phyloP scores from a whole-genome alignment of 2,329 filamentous ascomycete genomes.

The Nakataea oryzae region DNA sequence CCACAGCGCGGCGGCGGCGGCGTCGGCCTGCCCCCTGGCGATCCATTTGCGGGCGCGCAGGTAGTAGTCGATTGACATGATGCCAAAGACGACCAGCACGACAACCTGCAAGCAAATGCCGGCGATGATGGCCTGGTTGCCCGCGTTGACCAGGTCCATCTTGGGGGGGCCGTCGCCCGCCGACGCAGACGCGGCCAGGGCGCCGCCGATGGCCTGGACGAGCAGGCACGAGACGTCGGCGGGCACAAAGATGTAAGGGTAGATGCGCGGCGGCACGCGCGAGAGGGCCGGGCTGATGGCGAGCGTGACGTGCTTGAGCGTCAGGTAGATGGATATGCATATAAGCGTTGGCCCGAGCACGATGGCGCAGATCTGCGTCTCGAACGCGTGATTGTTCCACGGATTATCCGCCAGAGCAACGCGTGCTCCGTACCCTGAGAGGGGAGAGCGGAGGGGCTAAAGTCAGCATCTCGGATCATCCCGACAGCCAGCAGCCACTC shows the following conservation, averaged over 20 bases:
- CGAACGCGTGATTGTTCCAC: constrained; percentile 42
- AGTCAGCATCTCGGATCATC: background rate
- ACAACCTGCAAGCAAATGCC: constrained; percentile 43
- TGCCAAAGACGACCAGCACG: constrained; percentile 35
- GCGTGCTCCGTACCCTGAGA: constrained; percentile 40
- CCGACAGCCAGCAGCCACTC: too few relatives aligned
- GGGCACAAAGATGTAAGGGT: constrained; percentile 48
- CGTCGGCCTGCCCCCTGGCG: background rate
- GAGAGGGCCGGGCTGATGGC: constrained; percentile 37
- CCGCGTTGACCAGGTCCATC: constrained; percentile 26
- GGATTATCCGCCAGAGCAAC: constrained; percentile 40
- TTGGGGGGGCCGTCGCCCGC: constrained; percentile 18
- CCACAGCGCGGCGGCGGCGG: constrained; percentile 31
- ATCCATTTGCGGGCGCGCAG: constrained; percentile 21
- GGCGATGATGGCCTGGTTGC: constrained; percentile 42
- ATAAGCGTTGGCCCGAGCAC: constrained; percentile 50
- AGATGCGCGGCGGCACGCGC: constrained; percentile 38
- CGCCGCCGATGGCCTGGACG: constrained; percentile 48
- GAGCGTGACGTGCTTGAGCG: constrained; percentile 47
- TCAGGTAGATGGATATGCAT: constrained; percentile 54
- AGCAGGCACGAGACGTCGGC: constrained; percentile 48
- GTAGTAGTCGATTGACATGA: constrained; percentile 32
- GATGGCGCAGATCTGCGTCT: constrained; percentile 49
- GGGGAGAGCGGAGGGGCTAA: background rate
- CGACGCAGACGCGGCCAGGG: constrained; percentile 39